These are phyloP conservation scores for Bidens hawaiensis DNA, from an alignment of 140 eudicot species.

Conservation along the genomic window DNA sequence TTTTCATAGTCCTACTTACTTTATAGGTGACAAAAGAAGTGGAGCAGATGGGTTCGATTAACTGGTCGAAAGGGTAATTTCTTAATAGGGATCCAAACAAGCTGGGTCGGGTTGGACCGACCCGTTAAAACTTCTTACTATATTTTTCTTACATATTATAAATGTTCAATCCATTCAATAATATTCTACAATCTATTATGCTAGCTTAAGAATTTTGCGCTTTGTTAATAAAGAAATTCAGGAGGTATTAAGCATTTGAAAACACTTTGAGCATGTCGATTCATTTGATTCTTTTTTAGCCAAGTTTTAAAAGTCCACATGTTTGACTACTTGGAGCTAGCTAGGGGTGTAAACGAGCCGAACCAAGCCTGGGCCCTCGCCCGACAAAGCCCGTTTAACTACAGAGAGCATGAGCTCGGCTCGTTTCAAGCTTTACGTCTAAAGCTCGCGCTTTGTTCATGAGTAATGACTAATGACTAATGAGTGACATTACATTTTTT, in stretches of 20 bases:
- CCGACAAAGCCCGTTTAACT: background rate
- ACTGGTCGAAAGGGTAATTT: background rate
- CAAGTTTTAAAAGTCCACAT: background rate
- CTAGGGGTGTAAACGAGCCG: background rate
- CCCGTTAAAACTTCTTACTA: background rate
- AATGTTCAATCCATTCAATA: background rate
- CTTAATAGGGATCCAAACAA: background rate
- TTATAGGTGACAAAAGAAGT: background rate
- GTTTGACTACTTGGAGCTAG: background rate
- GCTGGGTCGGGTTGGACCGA: background rate
- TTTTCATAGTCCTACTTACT: too few relatives aligned
- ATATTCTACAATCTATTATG: background rate
- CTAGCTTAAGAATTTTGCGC: background rate
- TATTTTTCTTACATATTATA: background rate
- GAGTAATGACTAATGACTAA: too few relatives aligned
- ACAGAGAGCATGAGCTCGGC: background rate
- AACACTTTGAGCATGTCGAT: background rate
- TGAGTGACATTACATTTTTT: too few relatives aligned
- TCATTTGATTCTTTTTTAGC: background rate
- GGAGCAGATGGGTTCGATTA: background rate
- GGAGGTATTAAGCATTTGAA: background rate
- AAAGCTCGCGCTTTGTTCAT: background rate
- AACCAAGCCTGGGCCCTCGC: too few relatives aligned
- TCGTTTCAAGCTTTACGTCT: background rate
- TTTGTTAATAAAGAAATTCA: background rate